Base-by-base conservation (phyloP, 192 early-diverging fungal genomes). In the Pilobolus umbonatus region DNA sequence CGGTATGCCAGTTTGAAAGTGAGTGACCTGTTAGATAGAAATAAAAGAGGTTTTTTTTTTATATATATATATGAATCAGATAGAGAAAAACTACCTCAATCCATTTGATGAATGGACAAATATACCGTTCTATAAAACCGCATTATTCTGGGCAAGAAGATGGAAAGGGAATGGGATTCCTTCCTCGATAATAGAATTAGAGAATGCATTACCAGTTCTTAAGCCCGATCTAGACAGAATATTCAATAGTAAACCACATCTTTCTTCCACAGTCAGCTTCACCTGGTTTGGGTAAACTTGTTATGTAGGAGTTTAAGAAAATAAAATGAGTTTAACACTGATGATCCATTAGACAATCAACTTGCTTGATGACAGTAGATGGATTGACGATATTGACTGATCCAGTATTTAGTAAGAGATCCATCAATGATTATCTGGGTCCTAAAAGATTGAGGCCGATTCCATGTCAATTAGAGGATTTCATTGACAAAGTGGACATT, bases 71-170 rank as follows among this genome's bases (percentile, higher is more conserved):
- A 49, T n/a, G 1, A 30, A 15, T 3, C 26, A 49, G 47, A 12
- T 57, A 7, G 42, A 42, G 2, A 19, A 42, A n/a, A 57, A 72
- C 5, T 83, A 75, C 74, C 79, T 80, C 1, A 83, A 83, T 53
- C 81, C 81, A 11, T 83, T 80, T 68, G 44, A 69, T 54, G 81
- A 83, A 49, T 83, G 81, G 81, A 42, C 65, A 53, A 72, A 79
- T 36, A 48, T 61, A 5, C 45, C 57, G 0, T 61, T 55, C 42
- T 65, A 40, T 40, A 64, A 71, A 52, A 71, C 69, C 14, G 39
- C 50, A 14, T 57, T 64, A 21, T 61, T 61, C 25, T 71, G 69
- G 69, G 11, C 65, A 21, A 43, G 50, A 22, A 34, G 57, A 32
- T 49, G 39, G 35, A 67, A 50, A 54, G 65, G 65, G 26, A 67